Conservation (phyloP, 805 yeast species). For the Priceomyces melissophilus region DNA sequence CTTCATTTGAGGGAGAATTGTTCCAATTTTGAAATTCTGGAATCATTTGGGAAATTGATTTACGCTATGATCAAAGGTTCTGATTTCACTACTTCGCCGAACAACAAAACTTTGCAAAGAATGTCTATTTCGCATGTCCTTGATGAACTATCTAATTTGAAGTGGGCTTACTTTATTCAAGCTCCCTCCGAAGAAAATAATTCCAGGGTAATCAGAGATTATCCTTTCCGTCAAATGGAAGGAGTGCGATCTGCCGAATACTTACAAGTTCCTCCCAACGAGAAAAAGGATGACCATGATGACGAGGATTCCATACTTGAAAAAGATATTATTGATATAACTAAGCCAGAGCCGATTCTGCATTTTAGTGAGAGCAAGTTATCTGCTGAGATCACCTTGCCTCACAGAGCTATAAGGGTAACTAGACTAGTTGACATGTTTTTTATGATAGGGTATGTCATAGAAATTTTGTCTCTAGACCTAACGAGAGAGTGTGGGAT, state of each 20-base stretch:
- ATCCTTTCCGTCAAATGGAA: not conserved
- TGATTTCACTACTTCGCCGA: slow-evolving; percentile 6
- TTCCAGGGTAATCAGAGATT: not conserved
- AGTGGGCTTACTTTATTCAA: slow-evolving; percentile 10
- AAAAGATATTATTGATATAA: slow-evolving; percentile 1
- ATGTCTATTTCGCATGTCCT: slow-evolving; percentile 13
- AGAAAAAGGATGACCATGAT: not conserved
- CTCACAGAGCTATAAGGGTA: no score
- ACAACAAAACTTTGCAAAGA: slow-evolving; percentile 7
- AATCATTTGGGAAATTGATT: slow-evolving; percentile 18
- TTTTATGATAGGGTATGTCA: no score
- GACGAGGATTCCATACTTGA: slow-evolving; percentile 1
- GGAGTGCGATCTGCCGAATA: not conserved
- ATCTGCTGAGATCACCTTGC: no score
- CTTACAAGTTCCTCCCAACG: not conserved
- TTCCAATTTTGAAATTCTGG: slow-evolving; percentile 2
- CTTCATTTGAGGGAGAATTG: not conserved
- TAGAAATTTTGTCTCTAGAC: no score
- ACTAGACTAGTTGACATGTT: no score
- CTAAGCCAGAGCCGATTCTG: not conserved
- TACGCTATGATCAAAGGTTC: slow-evolving; percentile 31
- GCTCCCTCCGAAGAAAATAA: not conserved
- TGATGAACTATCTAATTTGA: slow-evolving; percentile 19
- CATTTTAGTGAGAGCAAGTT: no score
- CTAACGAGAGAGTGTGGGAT: no score